These are phyloP conservation scores for Bombardia bombarda DNA, from an alignment of 495 filamentous ascomycete species.

Conservation along the genomic window DNA sequence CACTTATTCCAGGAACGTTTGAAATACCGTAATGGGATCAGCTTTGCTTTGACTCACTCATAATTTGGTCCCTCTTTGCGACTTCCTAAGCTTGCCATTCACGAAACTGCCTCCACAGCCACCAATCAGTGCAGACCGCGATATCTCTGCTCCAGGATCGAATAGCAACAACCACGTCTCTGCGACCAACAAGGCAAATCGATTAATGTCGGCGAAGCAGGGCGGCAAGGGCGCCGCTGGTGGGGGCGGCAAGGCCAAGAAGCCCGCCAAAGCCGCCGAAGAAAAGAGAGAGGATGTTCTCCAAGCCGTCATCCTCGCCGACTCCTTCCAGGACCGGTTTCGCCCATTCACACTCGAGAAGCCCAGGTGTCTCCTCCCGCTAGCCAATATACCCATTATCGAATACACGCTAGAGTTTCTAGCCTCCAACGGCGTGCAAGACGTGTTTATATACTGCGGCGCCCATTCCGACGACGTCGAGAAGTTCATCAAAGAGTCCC, in stretches of 20 bases:
- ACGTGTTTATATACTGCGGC: slow-evolving; percentile 86
- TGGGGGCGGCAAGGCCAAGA: slow-evolving; percentile 49
- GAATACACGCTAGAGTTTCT: slow-evolving; percentile 98
- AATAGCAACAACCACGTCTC: too few relatives aligned
- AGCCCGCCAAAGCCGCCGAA: slow-evolving; percentile 39
- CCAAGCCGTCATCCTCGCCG: slow-evolving; percentile 87
- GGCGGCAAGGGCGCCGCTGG: slow-evolving; percentile 31
- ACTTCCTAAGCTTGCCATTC: too few relatives aligned
- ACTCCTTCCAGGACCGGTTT: slow-evolving; percentile 90
- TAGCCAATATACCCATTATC: slow-evolving; percentile 90
- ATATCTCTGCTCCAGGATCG: too few relatives aligned
- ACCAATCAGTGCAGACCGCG: too few relatives aligned
- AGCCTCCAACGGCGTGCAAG: slow-evolving; percentile 83
- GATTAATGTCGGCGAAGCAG: slow-evolving; percentile 42
- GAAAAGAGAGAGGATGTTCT: slow-evolving; percentile 77
- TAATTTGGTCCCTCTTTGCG: too few relatives aligned
- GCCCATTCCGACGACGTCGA: slow-evolving; percentile 87
- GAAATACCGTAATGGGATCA: too few relatives aligned
- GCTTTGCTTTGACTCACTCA: too few relatives aligned
- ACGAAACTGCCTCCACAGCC: too few relatives aligned
- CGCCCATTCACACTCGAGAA: slow-evolving; percentile 80
- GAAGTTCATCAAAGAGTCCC: slow-evolving; percentile 57
- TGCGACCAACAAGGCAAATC: too few relatives aligned
- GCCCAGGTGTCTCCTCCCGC: slow-evolving; percentile 85
- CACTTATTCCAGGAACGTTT: too few relatives aligned